Evolutionary conservation across 2,329 filamentous ascomycete genomes (phyloP).

Genomic region (Colletotrichum abscissum): DNA sequence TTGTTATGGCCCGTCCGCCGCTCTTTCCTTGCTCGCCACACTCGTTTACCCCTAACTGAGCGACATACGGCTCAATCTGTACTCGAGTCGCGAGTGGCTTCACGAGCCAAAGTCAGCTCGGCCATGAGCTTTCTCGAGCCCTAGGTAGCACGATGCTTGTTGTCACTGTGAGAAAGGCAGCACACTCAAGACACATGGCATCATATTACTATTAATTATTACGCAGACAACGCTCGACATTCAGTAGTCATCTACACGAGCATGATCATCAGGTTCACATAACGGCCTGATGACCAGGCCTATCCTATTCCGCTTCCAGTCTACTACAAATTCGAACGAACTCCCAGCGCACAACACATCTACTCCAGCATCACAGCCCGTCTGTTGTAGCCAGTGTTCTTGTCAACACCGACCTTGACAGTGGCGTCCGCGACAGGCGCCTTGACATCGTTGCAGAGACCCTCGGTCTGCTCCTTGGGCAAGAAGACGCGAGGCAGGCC

Average conservation of each 20-base stretch:
- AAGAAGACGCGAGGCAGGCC: conserved; percentile 30
- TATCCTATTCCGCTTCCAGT: not conserved
- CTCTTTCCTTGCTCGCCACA: not conserved
- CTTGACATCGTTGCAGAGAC: conserved; percentile 30
- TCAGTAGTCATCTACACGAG: not conserved
- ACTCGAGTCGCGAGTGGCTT: not conserved
- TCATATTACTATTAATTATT: conserved; percentile 5
- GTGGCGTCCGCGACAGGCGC: conserved; percentile 22
- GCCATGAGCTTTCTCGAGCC: not conserved
- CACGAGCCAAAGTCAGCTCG: not conserved
- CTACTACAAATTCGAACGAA: not conserved
- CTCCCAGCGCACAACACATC: not conserved
- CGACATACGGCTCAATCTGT: not conserved
- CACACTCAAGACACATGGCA: not conserved
- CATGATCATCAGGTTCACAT: not conserved
- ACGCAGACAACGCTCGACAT: not conserved
- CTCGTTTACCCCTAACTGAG: not conserved
- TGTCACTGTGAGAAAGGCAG: not conserved
- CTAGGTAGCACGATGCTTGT: not conserved
- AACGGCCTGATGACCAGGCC: not conserved
- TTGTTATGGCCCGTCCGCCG: not conserved
- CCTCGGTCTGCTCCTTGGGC: conserved; percentile 29
- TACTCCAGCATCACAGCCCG: conserved; percentile 13
- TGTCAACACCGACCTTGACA: conserved; percentile 33
- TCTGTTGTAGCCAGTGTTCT: conserved; percentile 24